Percentiles rank a stretch among this genome's conserved stretches.
These are phyloP conservation scores for Adansonia rubrostipa DNA, from an alignment of 441 rosid genomes.

Conservation along the genomic window DNA sequence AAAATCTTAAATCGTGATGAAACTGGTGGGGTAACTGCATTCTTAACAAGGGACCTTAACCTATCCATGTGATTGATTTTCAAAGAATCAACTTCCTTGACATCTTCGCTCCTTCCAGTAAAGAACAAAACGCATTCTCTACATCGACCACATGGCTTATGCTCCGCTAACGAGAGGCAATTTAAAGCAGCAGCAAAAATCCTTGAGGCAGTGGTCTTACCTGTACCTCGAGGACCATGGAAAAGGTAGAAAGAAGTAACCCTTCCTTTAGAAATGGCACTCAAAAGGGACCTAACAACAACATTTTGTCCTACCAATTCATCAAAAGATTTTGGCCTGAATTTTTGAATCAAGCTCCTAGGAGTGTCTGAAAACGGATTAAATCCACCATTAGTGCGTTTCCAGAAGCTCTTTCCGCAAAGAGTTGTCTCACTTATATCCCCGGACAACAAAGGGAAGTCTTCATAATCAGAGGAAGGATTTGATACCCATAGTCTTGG, in stretches of 20 bases:
- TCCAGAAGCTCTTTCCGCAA: slow-evolving; percentile 38
- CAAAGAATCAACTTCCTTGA: slow-evolving; percentile 70
- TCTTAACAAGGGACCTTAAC: slow-evolving; percentile 62
- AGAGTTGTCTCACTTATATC: slow-evolving; percentile 37
- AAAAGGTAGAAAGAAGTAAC: slow-evolving; percentile 72
- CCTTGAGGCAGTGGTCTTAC: slow-evolving; percentile 82
- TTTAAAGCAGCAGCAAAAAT: slow-evolving; percentile 87
- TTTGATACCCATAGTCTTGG: slow-evolving; percentile 66
- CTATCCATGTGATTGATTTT: slow-evolving; percentile 58
- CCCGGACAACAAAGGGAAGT: slow-evolving; percentile 59
- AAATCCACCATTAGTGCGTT: slow-evolving; percentile 36
- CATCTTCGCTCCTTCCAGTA: slow-evolving; percentile 68
- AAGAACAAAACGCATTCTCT: slow-evolving; percentile 65
- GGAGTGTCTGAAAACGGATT: slow-evolving; percentile 45
- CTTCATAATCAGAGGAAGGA: slow-evolving; percentile 65
- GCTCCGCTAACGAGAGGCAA: slow-evolving; percentile 65
- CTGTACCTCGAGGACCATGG: slow-evolving; percentile 88
- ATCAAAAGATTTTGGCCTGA: slow-evolving; percentile 66
- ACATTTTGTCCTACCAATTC: slow-evolving; percentile 86
- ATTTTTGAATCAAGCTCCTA: slow-evolving; percentile 73
- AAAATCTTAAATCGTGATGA: slow-evolving; percentile 76
- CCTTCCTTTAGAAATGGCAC: slow-evolving; percentile 73
- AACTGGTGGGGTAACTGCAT: slow-evolving; percentile 57
- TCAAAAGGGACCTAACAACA: slow-evolving; percentile 65
- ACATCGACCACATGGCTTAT: slow-evolving; percentile 82